A percentile compares a stretch with the other conserved stretches of the same genome.
Conservation (phyloP, 805 yeast genomes). For the Metschnikowia shivogae region DNA sequence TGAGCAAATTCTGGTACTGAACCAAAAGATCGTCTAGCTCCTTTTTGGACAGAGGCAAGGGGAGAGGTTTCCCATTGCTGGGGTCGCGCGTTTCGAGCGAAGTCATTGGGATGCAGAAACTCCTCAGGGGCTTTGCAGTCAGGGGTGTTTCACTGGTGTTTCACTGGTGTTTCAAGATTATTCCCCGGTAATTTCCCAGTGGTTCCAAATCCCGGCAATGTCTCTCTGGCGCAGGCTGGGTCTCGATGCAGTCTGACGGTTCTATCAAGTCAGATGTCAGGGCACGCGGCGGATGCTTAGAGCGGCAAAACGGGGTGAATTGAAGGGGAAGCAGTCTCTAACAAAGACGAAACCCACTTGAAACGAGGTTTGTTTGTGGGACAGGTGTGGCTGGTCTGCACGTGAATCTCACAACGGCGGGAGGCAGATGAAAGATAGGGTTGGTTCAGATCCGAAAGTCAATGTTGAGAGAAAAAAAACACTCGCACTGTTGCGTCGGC, state of each 20-base stretch:
- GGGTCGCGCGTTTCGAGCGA: conserved; percentile 1
- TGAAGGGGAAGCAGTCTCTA: background rate
- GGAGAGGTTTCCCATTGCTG: conserved; percentile 2
- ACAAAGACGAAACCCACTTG: background rate
- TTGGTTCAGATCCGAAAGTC: conserved; percentile 4
- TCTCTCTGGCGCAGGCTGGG: background rate
- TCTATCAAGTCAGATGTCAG: background rate
- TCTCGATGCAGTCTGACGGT: conserved; percentile 1
- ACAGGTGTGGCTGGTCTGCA: background rate
- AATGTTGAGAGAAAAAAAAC: conserved; percentile 6
- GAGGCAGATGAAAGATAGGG: background rate
- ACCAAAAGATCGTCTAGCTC: conserved; percentile 15
- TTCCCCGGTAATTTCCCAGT: no score
- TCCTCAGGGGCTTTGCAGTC: background rate
- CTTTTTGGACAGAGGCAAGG: conserved; percentile 13
- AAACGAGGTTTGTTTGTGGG: background rate
- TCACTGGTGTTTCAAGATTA: background rate
- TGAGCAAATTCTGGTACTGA: conserved; percentile 18
- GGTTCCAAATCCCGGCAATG: no score
- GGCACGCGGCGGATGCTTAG: background rate
- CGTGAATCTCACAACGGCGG: conserved; percentile 2
- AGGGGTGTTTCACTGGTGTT: background rate
- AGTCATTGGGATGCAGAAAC: background rate
- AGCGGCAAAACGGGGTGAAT: conserved; percentile 1
- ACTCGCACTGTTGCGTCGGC: conserved; percentile 6